A percentile compares a stretch with the other conserved stretches of the same genome.
Evolutionary conservation across 495 filamentous ascomycete genomes (phyloP).

Genomic region (Hypoxylon lienhwacheense): DNA sequence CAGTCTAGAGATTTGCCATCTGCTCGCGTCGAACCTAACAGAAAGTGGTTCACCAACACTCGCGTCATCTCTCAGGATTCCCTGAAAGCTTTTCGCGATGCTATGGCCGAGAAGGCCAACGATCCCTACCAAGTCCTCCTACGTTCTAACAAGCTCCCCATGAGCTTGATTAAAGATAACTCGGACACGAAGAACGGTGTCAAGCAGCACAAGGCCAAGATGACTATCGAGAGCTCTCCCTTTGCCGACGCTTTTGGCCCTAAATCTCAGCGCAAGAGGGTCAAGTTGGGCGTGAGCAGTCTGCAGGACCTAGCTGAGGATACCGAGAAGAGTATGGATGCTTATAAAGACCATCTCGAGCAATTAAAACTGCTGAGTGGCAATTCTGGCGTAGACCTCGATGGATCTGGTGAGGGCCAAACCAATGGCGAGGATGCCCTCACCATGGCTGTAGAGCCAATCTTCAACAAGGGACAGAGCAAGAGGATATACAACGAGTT

Average conservation of each 20-base stretch:
- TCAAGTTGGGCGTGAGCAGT: slow-evolving; percentile 79
- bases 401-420: slow-evolving; percentile 45
- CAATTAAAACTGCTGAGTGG: slow-evolving; percentile 72
- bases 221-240: slow-evolving; percentile 81
- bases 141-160: slow-evolving; percentile 91
- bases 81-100: slow-evolving; percentile 81
- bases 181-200: slow-evolving; percentile 69
- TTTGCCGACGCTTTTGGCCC: slow-evolving; percentile 92
- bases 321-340: slow-evolving; percentile 73
- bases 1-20: slow-evolving; percentile 73
- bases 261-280: slow-evolving; percentile 87
- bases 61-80: slow-evolving; percentile 63
- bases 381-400: slow-evolving; percentile 56
- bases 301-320: slow-evolving; percentile 81
- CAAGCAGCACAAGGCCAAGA: slow-evolving; percentile 93
- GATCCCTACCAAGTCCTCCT: slow-evolving; percentile 92
- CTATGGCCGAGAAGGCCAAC: slow-evolving; percentile 83
- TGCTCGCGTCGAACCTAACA: slow-evolving; percentile 89
- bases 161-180: slow-evolving; percentile 72
- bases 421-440: slow-evolving; percentile 56
- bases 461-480: slow-evolving; percentile 91
- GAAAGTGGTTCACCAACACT: slow-evolving; percentile 69
- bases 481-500: slow-evolving; percentile 98
- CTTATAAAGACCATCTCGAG: slow-evolving; percentile 75
- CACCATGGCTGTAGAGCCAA: slow-evolving; percentile 75